Evolutionary conservation across 176 grass and related monocot species (phyloP).

Genomic region (Lolium multiflorum): DNA sequence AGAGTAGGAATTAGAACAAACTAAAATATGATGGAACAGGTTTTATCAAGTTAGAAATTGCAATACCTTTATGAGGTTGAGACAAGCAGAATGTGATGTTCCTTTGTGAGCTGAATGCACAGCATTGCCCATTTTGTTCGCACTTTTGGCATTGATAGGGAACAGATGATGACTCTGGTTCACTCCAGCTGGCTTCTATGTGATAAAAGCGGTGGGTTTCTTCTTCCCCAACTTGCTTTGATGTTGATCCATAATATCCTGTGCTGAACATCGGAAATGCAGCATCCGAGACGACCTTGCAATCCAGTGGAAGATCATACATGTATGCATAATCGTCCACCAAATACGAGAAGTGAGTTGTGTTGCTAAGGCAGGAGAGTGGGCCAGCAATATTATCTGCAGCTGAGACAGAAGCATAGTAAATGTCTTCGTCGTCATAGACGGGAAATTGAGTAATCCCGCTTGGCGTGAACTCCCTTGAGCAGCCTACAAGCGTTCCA

Average conservation of each 20-base stretch:
- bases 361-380: neutral
- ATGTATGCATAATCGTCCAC: neutral
- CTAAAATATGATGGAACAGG: neutral
- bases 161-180: neutral
- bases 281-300: neutral
- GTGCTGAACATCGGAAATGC: too few relatives aligned
- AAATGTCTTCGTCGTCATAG: too few relatives aligned
- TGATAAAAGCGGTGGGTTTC: neutral
- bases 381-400: neutral
- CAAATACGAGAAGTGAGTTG: neutral
- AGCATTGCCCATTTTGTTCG: neutral
- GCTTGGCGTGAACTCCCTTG: neutral
- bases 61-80: constrained; percentile 12
- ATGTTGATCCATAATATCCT: too few relatives aligned
- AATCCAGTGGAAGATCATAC: neutral
- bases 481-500: neutral
- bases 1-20: neutral
- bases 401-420: neutral
- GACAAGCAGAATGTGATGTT: constrained; percentile 43
- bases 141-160: neutral
- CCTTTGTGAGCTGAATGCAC: constrained; percentile 37
- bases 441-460: too few relatives aligned
- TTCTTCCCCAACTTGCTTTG: neutral
- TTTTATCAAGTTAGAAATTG: neutral
- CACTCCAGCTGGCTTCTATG: neutral